phyloP scores from a whole-genome alignment of 169 alveolate genomes.

The Plasmodium blacklocki region DNA sequence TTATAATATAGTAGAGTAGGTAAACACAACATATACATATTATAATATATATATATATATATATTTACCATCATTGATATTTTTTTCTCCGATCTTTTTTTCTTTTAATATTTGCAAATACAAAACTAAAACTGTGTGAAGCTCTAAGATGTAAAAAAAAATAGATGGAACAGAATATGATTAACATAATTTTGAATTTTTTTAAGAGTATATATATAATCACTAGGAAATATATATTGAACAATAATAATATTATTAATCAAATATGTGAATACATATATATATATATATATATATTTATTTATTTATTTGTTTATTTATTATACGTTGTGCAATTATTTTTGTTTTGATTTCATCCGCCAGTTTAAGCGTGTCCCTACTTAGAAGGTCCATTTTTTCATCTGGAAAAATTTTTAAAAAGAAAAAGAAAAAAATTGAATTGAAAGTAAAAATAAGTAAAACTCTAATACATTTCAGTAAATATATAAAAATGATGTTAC shows the following conservation, averaged over 20 bases:
- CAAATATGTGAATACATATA: not conserved
- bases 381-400: not conserved
- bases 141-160: slow-evolving; percentile 18
- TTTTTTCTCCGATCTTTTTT: not conserved
- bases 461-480: not conserved
- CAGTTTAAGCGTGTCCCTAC: slow-evolving; percentile 15
- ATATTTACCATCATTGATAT: not conserved
- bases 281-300: not conserved
- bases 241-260: not conserved
- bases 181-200: not conserved
- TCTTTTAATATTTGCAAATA: slow-evolving; percentile 35
- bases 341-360: slow-evolving; percentile 43
- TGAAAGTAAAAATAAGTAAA: not conserved
- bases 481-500: too few relatives aligned
- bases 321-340: slow-evolving; percentile 44
- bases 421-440: not conserved
- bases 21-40: not conserved
- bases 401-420: slow-evolving; percentile 29
- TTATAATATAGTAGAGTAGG: not conserved
- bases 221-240: not conserved
- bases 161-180: not conserved
- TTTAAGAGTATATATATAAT: not conserved
- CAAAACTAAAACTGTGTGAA: slow-evolving; percentile 22
- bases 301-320: slow-evolving; percentile 9
- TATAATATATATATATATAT: not conserved